Evolutionary conservation across 2,329 filamentous ascomycete species (phyloP).

Genomic region (Xylariaceae sp.): DNA sequence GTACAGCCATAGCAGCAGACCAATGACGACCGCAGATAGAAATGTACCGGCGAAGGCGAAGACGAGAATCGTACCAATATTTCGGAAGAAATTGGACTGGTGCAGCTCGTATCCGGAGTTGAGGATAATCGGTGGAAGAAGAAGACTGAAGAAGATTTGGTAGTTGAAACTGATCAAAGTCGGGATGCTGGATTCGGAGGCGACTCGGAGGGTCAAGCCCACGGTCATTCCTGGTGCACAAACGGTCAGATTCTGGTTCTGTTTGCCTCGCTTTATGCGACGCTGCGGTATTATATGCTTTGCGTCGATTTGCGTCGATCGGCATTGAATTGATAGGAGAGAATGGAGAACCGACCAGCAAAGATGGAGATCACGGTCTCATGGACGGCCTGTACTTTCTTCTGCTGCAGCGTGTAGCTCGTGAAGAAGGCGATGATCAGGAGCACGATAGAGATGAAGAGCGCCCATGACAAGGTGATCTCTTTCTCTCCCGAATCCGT

Average conservation of each 20-base stretch:
- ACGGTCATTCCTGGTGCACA: conserved; percentile 76
- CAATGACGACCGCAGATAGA: conserved; percentile 92
- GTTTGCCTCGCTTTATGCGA: neutral
- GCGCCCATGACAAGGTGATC: conserved; percentile 90
- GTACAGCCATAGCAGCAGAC: conserved; percentile 82
- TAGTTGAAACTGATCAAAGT: conserved; percentile 95
- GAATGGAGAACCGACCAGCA: conserved; percentile 54
- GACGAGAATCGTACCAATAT: conserved; percentile 93
- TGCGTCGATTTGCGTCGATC: neutral
- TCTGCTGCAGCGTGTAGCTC: conserved; percentile 93
- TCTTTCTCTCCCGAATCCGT: conserved; percentile 86
- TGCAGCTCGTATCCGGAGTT: conserved; percentile 96
- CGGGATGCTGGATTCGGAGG: conserved; percentile 75
- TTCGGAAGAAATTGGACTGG: conserved; percentile 98
- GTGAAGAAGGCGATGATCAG: conserved; percentile 93
- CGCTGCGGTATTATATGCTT: too few species aligned
- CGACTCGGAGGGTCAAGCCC: conserved; percentile 79
- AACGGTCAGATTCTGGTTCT: conserved; percentile 13
- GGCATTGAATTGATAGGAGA: neutral
- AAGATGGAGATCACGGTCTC: conserved; percentile 99
- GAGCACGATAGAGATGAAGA: conserved; percentile 93
- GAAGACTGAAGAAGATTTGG: conserved; percentile 98
- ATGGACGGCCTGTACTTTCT: conserved; percentile 94
- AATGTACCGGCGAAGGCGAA: conserved; percentile 98
- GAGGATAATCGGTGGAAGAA: conserved; percentile 96